phyloP scores from a whole-genome alignment of 176 grass and related monocot species.

The Carex cristatella region DNA sequence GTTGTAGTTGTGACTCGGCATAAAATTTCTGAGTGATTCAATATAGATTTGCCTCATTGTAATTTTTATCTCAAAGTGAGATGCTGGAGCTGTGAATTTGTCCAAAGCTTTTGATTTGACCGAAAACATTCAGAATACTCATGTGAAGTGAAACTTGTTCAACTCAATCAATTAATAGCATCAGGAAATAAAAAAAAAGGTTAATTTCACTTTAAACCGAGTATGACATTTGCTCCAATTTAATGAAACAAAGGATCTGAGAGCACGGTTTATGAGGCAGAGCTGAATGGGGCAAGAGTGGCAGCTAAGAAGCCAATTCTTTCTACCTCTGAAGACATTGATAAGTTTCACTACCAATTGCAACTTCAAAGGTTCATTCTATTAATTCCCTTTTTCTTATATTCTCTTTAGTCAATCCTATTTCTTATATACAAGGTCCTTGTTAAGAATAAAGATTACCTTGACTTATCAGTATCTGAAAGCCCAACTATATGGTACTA shows the following conservation, averaged over 20 bases:
- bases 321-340: slow-evolving; percentile 76
- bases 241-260: slow-evolving; percentile 47
- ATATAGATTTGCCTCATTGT: not conserved
- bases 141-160: not conserved
- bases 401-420: not conserved
- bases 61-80: too few species aligned
- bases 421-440: not conserved
- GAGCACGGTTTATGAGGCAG: slow-evolving; percentile 87
- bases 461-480: too few species aligned
- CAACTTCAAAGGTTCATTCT: slow-evolving; percentile 67
- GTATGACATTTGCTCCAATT: not conserved
- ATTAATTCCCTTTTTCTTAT: not conserved
- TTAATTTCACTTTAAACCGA: too few species aligned
- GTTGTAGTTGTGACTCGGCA: not conserved
- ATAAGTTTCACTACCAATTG: slow-evolving; percentile 92
- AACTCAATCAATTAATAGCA: not conserved
- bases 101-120: not conserved
- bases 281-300: slow-evolving; percentile 42
- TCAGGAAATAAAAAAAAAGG: too few species aligned
- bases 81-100: not conserved
- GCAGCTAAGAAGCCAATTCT: slow-evolving; percentile 93
- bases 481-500: too few species aligned
- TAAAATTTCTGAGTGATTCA: not conserved
- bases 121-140: not conserved
- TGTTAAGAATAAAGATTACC: not conserved